phyloP scores from a whole-genome alignment of 2,329 filamentous ascomycete genomes.

The Pseudogymnoascus sp. region DNA sequence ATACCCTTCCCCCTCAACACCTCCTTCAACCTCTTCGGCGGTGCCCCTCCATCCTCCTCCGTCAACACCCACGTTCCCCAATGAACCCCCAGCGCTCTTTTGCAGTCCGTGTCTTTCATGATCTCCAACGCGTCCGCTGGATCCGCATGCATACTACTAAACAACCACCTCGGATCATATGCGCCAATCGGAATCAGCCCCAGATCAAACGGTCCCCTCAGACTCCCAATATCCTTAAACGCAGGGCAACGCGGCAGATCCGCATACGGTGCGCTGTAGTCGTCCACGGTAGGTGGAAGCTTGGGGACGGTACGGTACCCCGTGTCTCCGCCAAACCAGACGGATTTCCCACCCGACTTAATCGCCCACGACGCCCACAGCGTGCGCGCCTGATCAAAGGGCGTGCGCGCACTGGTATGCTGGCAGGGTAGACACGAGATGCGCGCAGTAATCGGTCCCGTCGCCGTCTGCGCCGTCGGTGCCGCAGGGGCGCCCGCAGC shows the following conservation, averaged over 20 bases:
- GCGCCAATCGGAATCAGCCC: conserved; percentile 91
- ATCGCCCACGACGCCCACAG: conserved; percentile 88
- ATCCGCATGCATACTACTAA: conserved; percentile 78
- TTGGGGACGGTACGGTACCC: conserved; percentile 75
- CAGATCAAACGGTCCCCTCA: conserved; percentile 80
- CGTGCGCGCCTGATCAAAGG: conserved; percentile 62
- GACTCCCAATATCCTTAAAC: conserved; percentile 73
- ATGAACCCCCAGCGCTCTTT: conserved; percentile 75
- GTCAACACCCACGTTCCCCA: conserved; percentile 85
- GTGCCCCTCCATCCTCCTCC: conserved; percentile 76
- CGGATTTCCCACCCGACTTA: conserved; percentile 62
- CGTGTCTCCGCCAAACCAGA: conserved; percentile 87
- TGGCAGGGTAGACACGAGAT: conserved; percentile 79
- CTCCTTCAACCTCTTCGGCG: conserved; percentile 63
- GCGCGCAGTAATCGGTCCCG: conserved; percentile 56
- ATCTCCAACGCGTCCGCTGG: conserved; percentile 86
- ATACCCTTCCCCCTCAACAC: conserved; percentile 63
- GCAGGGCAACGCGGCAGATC: conserved; percentile 70
- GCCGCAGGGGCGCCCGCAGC: conserved; percentile 27
- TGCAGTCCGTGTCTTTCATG: conserved; percentile 75
- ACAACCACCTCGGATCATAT: conserved; percentile 65
- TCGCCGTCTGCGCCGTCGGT: conserved; percentile 20
- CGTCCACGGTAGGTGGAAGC: conserved; percentile 55
- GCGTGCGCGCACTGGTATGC: conserved; percentile 64
- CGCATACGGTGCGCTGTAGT: conserved; percentile 62